These are phyloP conservation scores for Pseudohalonectria lignicola DNA, from an alignment of 2,329 filamentous ascomycete genomes.

Conservation along the genomic window DNA sequence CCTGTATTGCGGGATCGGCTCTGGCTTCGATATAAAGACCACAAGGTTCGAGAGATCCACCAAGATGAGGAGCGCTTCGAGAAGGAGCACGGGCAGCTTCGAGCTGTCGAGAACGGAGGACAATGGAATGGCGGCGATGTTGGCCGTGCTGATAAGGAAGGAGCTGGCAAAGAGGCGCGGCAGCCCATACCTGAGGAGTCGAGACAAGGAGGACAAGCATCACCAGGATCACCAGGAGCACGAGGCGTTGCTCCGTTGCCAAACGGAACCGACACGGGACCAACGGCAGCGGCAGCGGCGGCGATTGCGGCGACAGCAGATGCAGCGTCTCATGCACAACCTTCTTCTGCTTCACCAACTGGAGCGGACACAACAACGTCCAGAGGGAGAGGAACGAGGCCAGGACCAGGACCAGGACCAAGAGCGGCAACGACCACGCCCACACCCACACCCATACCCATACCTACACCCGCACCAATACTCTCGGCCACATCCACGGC, in stretches of 20 bases:
- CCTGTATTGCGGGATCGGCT: slow-evolving; percentile 62
- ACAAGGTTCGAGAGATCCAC: slow-evolving; percentile 57
- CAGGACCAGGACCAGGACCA: not conserved
- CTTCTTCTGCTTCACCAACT: too few relatives aligned
- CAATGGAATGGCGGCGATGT: not conserved
- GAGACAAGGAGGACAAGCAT: too few relatives aligned
- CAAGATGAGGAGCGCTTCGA: slow-evolving; percentile 62
- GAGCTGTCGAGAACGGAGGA: slow-evolving; percentile 41
- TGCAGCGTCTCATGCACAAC: too few relatives aligned
- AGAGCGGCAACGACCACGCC: not conserved
- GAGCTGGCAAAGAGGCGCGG: not conserved
- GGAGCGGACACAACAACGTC: not conserved
- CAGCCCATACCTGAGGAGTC: not conserved
- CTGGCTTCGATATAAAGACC: slow-evolving; percentile 63
- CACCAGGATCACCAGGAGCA: not conserved
- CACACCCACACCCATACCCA: not conserved
- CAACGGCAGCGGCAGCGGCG: not conserved
- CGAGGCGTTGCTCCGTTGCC: not conserved
- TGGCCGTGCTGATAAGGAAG: not conserved
- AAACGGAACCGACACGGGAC: not conserved
- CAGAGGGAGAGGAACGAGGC: too few relatives aligned
- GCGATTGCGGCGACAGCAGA: not conserved
- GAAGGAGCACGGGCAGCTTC: slow-evolving; percentile 55
- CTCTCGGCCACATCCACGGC: not conserved
- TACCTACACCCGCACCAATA: not conserved